Base-by-base conservation (phyloP, 2,329 filamentous ascomycete genomes). In the Stachybotrys chartarum region DNA sequence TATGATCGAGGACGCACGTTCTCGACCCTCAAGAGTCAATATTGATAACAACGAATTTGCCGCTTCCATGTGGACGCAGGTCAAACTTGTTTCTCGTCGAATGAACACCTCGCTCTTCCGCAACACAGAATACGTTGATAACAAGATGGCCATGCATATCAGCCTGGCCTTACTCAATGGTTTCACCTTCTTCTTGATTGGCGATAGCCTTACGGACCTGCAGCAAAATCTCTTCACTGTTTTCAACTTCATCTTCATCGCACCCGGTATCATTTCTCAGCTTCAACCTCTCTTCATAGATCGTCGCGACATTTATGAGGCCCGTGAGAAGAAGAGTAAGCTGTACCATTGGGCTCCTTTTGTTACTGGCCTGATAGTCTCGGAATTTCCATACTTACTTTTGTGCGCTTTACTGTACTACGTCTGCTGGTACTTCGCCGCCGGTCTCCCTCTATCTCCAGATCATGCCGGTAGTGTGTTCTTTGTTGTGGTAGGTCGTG, bases 161-260 rank as follows among this genome's bases (percentile, higher is more conserved):
- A 71, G 72, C 18, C 71, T 71, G 0, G 75, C 71, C 0, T 66
- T 79, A 1, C 78, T 78, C 65, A 76, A 72, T 51, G 77, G 76
- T 0, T 79, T 79, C 58, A 74, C 74, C 0, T 79, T 78, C 60
- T 79, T 75, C 75, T 75, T 72, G 60, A 72, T 79, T 49, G 74
- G 72, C 0, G 57, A 75, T 45, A 68, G 68, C 0, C 68, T 73
- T 0, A 72, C 68, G 24, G 72, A 72, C 30, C 58, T 79, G 7
- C 77, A 66, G 46, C 56, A 62, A 1, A 68, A 75, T 8, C 68
- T 80, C 1, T 78, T 80, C 59, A 72, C 76, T 4, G 69, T 80
- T 35, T 80, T 80, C 67, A 78, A 79, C 55, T 80, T 80, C 59
- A 75, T 80, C 44, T 79, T 79, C 61, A 75, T 79, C 7, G 76